Conservation (phyloP, 192 early-diverging fungal genomes). For the Coemansia sp. region DNA sequence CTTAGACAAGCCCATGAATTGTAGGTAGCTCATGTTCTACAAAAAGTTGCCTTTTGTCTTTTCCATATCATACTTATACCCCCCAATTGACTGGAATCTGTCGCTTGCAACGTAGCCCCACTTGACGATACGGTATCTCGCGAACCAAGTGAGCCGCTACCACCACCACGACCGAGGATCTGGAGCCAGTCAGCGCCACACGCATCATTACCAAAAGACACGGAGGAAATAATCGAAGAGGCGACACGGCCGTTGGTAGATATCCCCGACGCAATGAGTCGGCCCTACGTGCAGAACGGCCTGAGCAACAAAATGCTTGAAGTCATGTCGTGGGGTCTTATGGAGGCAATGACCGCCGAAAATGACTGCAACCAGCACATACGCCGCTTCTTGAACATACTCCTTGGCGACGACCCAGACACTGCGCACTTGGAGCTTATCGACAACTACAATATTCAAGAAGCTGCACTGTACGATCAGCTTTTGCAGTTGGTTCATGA, state of each 20-base stretch:
- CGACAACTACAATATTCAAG: conserved; percentile 37
- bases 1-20: too few relatives aligned
- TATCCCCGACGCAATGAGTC: conserved; percentile 42
- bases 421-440: conserved; percentile 46
- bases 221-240: conserved; percentile 46
- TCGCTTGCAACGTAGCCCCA: background rate
- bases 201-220: conserved; percentile 43
- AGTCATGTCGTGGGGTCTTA: conserved; percentile 50
- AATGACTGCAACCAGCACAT: conserved; percentile 58
- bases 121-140: background rate
- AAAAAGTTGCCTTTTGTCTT: background rate
- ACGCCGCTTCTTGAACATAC: conserved; percentile 49
- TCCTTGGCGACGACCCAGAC: conserved; percentile 52
- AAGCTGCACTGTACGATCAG: conserved; percentile 36
- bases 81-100: background rate
- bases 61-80: background rate
- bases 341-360: conserved; percentile 45
- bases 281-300: conserved; percentile 46
- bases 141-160: background rate
- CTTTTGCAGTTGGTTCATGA: conserved; percentile 50
- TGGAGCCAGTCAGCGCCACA: conserved; percentile 24
- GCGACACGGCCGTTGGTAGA: conserved; percentile 36
- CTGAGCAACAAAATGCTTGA: conserved; percentile 51
- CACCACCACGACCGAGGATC: conserved; percentile 12
- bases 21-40: background rate